Base-by-base conservation (phyloP, 441 rosid genomes). In the Gossypium trilobum region DNA sequence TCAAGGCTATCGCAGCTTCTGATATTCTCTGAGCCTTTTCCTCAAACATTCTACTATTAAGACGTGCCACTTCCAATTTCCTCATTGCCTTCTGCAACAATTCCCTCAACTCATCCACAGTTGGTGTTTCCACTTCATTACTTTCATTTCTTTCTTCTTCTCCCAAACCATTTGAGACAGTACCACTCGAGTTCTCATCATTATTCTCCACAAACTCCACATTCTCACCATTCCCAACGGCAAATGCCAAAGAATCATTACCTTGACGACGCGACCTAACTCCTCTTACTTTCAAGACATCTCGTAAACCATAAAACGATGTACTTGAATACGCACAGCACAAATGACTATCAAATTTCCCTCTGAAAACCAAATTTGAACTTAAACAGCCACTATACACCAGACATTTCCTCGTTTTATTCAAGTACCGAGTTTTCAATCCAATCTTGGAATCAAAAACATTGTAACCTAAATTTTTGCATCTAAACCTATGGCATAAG, bases 11-110 rank as follows among this genome's bases (percentile, higher is more conserved):
- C 16, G 99, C 97, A 75, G 87, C 69, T 84, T 95, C 99, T 5
- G 99, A 88, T 75, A 95, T 86, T 63, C 79, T 75, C 77, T 87
- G 96, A 68, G 99, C 99, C 84, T 89, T 92, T 68, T 92, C 97
- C 88, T 95, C 97, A 67, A 91, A 92, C 82, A 87, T 74, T 54
- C 86, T 82, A 72, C 99, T 92, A 74, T 91, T 95, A 73, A 86
- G 81, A 77, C 84, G 73, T 27, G 96, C 96, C 85, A 81, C 89
- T 78, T 89, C 97, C 84, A 95, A 74, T 54, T 92, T 93, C 77
- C 78, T 86, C 72, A 50, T 66, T 9, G 92, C 90, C 81, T 78
- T 87, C 73, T 75, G 88, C 64, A 95, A 75, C 80, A 82, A 61
- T 42, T 88, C 97, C 82, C 73, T 85, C 77, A 92, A 78, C 58